A percentile compares a stretch with the other conserved stretches of the same genome.
Conservation (phyloP, 1,284 basidiomycete species). For the Apiotrichum laibachii region DNA sequence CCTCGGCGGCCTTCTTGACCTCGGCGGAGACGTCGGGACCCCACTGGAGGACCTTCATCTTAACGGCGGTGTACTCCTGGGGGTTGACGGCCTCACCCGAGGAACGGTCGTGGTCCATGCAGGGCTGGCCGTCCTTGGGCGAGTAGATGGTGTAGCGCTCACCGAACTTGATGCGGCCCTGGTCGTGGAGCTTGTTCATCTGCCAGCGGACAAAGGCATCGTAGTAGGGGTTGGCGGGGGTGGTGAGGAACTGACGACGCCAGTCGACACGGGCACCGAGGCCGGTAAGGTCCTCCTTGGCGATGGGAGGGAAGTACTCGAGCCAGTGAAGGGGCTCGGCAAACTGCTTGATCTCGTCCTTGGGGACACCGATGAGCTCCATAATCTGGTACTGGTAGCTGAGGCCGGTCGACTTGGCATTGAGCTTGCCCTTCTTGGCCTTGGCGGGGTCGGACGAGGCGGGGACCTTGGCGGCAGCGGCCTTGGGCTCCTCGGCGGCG, state of each 20-base stretch:
- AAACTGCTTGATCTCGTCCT: slow-evolving; percentile 89
- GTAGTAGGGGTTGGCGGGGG: slow-evolving; percentile 94
- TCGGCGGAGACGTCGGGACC: slow-evolving; percentile 59
- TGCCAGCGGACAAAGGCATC: slow-evolving; percentile 99
- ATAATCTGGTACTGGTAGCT: slow-evolving; percentile 99
- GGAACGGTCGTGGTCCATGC: slow-evolving; percentile 98
- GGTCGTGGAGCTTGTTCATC: slow-evolving; percentile 82
- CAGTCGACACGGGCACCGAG: slow-evolving; percentile 96
- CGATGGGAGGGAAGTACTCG: slow-evolving; percentile 93
- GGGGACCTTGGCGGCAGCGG: slow-evolving; percentile 39
- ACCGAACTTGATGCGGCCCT: slow-evolving; percentile 94
- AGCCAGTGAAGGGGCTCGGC: slow-evolving; percentile 92
- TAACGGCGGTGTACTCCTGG: slow-evolving; percentile 93
- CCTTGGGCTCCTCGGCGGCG: slow-evolving; percentile 32
- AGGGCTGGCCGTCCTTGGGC: slow-evolving; percentile 98
- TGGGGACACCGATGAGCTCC: slow-evolving; percentile 85
- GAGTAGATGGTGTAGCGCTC: slow-evolving; percentile 99
- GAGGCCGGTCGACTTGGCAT: slow-evolving; percentile 87
- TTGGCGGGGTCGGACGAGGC: slow-evolving; percentile 56
- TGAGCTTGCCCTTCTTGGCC: slow-evolving; percentile 93
- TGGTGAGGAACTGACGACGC: slow-evolving; percentile 89
- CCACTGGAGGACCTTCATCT: slow-evolving; percentile 91
- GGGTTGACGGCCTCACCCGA: slow-evolving; percentile 94
- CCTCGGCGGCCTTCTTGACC: slow-evolving; percentile 64
- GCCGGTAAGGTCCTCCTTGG: slow-evolving; percentile 78